Evolutionary conservation across 75 land plant genomes (phyloP).

Genomic region (Pseudotsuga menziesii): DNA sequence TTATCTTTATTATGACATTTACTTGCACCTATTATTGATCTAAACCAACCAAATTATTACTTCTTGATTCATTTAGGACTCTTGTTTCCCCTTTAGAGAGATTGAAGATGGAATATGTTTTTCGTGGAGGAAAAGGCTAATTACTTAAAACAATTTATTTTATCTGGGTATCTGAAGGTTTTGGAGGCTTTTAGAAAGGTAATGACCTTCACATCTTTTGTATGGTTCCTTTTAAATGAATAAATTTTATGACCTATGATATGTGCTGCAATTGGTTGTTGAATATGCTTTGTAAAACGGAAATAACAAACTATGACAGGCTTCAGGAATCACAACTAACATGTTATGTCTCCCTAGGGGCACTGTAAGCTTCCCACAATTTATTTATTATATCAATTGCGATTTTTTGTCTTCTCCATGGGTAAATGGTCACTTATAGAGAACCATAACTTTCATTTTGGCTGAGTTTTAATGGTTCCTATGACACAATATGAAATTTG

Average conservation of each 20-base stretch:
- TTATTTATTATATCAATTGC: not conserved
- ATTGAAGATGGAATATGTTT: conserved; percentile 47
- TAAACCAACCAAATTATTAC: not conserved
- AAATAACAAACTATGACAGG: conserved; percentile 36
- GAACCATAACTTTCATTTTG: not conserved
- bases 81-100: conserved; percentile 47
- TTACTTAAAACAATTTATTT: conserved; percentile 18
- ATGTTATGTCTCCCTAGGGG: conserved; percentile 44
- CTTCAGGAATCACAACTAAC: conserved; percentile 45
- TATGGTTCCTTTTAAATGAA: conserved; percentile 54
- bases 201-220: conserved; percentile 41
- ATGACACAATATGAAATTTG: not conserved
- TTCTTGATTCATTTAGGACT: conserved; percentile 22
- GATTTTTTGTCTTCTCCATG: not conserved
- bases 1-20: not conserved
- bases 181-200: conserved; percentile 49
- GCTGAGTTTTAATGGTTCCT: not conserved
- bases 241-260: conserved; percentile 48
- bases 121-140: conserved; percentile 26
- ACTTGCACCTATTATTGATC: not conserved
- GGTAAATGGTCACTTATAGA: not conserved
- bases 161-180: conserved; percentile 38
- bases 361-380: conserved; percentile 28
- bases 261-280: conserved; percentile 26
- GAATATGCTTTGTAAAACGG: conserved; percentile 1